Base-by-base conservation (phyloP, 1,284 basidiomycete genomes). In the Leccinum holopus region DNA sequence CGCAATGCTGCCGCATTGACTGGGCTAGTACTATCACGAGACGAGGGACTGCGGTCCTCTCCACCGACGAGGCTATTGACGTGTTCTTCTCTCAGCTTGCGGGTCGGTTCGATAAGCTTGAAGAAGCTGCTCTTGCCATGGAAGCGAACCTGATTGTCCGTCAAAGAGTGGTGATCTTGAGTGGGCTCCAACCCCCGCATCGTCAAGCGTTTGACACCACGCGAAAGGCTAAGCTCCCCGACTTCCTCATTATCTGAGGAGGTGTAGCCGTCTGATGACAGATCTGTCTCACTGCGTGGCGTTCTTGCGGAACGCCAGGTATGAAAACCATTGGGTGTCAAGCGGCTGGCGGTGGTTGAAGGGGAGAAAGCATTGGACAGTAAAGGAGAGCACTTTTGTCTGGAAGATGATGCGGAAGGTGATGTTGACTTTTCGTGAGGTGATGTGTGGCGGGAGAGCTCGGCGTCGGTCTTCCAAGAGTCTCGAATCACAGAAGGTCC, bases 401-500 rank as follows among this genome's bases (percentile, higher is more conserved):
- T 63, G 30, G 60, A 61, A 53, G 67, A 66, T 53, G 62, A 68
- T 51, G 66, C 66, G 25, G 66, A 61, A 0, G 71, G 69, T n/a
- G 69, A 66, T 2, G 64, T 55, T 35, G 66, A 72, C 53, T 66
- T 71, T 63, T 67, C 67, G 57, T 66, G 63, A 49, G 69, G 61
- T n/a, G 67, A 67, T 5, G 51, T 35, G n/a, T 30, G 62, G 21
- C 28, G 51, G 18, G 65, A 59, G 37, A 56, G 62, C 28, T 68
- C 64, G 61, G 65, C 57, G 56, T 81, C 77, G 32, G 70, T 73
- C 68, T 86, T 91, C 86, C 92, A 94, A 5, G 89, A 89, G 64
- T 87, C 91, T 39, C 88, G 85, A 57, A 87, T 67, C 5, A 92
- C 78, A 0, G 82, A 80, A 2, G 90, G 87, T 1, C 92, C 92